A percentile compares a stretch with the other conserved stretches of the same genome.
These are phyloP conservation scores for Coriolopsis trogii DNA, from an alignment of 1,284 basidiomycete genomes.

Conservation along the genomic window DNA sequence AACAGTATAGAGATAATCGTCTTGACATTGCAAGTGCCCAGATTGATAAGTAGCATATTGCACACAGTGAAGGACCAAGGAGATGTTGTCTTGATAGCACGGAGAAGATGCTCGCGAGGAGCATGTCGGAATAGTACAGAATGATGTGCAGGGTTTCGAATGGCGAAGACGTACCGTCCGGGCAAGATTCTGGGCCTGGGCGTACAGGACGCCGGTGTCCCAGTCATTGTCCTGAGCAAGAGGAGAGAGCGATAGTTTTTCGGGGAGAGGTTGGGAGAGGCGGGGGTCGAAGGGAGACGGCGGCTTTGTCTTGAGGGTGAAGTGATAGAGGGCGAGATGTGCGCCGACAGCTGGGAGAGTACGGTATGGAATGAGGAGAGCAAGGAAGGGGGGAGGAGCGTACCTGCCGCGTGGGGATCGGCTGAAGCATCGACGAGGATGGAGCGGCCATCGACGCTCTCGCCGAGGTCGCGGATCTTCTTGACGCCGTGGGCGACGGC, in stretches of 20 bases:
- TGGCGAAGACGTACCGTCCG: slow-evolving; percentile 65
- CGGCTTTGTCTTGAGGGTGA: slow-evolving; percentile 74
- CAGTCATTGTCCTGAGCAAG: slow-evolving; percentile 55
- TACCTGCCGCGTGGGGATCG: slow-evolving; percentile 78
- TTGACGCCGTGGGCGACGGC: slow-evolving; percentile 71
- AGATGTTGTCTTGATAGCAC: too few relatives aligned
- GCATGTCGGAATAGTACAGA: too few relatives aligned
- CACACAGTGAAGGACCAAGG: too few relatives aligned
- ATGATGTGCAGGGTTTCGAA: too few relatives aligned
- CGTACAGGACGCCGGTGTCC: slow-evolving; percentile 74
- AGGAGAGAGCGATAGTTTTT: slow-evolving; percentile 52
- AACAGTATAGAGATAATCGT: too few relatives aligned
- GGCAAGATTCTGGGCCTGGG: slow-evolving; percentile 83
- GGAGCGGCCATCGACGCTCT: slow-evolving; percentile 53
- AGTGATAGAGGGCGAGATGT: slow-evolving; percentile 75
- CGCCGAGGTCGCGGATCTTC: slow-evolving; percentile 56
- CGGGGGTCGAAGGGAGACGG: slow-evolving; percentile 62
- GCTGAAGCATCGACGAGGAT: slow-evolving; percentile 60
- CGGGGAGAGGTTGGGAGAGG: slow-evolving; percentile 47
- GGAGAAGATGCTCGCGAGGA: too few relatives aligned
- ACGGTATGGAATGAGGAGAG: too few relatives aligned
- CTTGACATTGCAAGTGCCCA: too few relatives aligned
- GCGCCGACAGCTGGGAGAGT: too few relatives aligned
- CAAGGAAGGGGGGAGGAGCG: too few relatives aligned
- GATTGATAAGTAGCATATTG: too few relatives aligned